These are phyloP conservation scores for Asterochloris sp. DNA, from an alignment of 139 green algal genomes.

Conservation along the genomic window DNA sequence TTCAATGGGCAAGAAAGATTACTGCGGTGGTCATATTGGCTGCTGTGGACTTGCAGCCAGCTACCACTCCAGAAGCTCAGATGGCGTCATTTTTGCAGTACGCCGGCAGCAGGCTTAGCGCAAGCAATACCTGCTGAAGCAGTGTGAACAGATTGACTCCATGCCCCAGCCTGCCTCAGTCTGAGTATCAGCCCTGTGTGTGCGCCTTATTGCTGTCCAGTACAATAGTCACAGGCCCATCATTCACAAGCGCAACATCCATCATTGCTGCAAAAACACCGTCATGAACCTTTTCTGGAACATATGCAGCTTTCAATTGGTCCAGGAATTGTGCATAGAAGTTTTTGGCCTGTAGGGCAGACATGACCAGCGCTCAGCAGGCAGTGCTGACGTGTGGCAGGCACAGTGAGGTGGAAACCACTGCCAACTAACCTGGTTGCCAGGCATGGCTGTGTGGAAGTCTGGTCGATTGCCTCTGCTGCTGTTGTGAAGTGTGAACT, in stretches of 20 bases:
- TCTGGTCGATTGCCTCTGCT: conserved; percentile 78
- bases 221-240: conserved; percentile 15
- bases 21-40: neutral
- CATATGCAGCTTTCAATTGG: conserved; percentile 37
- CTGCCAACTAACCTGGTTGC: conserved; percentile 29
- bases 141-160: too few relatives aligned
- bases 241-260: conserved; percentile 62
- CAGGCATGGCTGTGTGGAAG: conserved; percentile 67
- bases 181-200: too few relatives aligned
- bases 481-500: conserved; percentile 75
- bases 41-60: neutral
- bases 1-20: neutral
- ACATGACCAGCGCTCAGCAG: neutral
- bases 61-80: too few relatives aligned
- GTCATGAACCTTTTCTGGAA: conserved; percentile 45
- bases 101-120: too few relatives aligned
- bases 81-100: too few relatives aligned
- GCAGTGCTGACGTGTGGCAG: too few relatives aligned
- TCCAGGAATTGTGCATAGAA: conserved; percentile 60
- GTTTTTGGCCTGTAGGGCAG: conserved; percentile 32
- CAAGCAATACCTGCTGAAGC: too few relatives aligned
- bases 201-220: too few relatives aligned
- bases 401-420: neutral
- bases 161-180: too few relatives aligned
- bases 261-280: conserved; percentile 76